These are phyloP conservation scores for Dentipellis sp. DNA, from an alignment of 768 basidiomycete species.

Conservation along the genomic window DNA sequence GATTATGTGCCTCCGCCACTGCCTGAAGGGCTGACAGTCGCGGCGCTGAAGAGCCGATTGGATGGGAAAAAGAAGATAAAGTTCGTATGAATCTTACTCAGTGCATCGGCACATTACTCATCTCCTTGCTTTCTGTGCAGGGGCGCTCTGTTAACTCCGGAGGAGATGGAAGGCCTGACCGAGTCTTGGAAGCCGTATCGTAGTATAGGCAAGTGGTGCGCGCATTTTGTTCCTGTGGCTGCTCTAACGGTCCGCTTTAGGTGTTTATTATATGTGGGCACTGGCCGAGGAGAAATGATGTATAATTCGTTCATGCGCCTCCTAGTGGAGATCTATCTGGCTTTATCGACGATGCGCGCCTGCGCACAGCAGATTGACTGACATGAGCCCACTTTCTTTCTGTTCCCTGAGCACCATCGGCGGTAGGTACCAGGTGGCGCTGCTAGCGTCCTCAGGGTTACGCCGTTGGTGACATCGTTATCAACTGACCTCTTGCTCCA, in stretches of 20 bases:
- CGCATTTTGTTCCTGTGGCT: neutral
- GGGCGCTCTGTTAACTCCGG: constrained; percentile 65
- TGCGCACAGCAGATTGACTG: too few species aligned
- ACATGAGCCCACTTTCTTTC: too few species aligned
- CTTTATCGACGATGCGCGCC: too few species aligned
- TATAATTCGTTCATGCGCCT: neutral
- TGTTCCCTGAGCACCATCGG: too few species aligned
- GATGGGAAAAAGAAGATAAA: constrained; percentile 66
- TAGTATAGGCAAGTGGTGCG: constrained; percentile 50
- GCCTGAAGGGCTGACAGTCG: constrained; percentile 50
- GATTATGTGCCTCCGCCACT: constrained; percentile 27
- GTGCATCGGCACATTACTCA: neutral
- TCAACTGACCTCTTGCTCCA: too few species aligned
- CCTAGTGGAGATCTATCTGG: too few species aligned
- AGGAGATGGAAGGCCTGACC: constrained; percentile 76
- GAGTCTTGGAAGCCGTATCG: constrained; percentile 75
- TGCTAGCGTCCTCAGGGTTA: too few species aligned
- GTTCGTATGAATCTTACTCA: constrained; percentile 28
- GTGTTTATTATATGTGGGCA: constrained; percentile 86
- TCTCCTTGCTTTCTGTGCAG: constrained; percentile 24
- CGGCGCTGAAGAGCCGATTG: constrained; percentile 49
- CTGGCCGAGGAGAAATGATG: constrained; percentile 36
- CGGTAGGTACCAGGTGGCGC: too few species aligned
- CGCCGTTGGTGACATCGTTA: too few species aligned
- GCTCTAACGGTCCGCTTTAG: constrained; percentile 23